Percentiles rank a stretch among this genome's conserved stretches.
phyloP scores from a whole-genome alignment of 1,284 basidiomycete genomes.

The Rhodotorula mucilaginosa region DNA sequence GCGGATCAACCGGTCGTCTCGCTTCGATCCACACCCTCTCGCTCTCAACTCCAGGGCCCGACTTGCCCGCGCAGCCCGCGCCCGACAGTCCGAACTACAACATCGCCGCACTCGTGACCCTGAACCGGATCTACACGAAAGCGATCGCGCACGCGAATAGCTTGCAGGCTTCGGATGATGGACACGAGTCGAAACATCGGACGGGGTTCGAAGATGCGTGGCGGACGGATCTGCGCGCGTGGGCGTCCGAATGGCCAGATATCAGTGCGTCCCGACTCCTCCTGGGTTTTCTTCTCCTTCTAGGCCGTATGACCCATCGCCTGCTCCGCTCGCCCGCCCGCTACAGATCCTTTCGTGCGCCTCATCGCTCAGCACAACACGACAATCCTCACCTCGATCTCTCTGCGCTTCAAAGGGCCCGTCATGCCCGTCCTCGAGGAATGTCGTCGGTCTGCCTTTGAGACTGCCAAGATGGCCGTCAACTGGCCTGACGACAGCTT shows the following conservation, averaged over 20 bases:
- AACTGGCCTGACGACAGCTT: conserved; percentile 21
- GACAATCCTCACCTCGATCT: conserved; percentile 32
- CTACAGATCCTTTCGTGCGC: conserved; percentile 13
- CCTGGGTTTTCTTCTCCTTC: too few species aligned
- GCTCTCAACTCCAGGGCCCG: conserved; percentile 10
- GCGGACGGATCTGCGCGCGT: conserved; percentile 17
- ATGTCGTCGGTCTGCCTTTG: conserved; percentile 23
- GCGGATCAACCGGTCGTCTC: conserved; percentile 32
- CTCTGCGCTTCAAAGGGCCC: conserved; percentile 31
- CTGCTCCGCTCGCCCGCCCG: not conserved
- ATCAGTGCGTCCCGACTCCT: conserved; percentile 12
- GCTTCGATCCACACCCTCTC: conserved; percentile 21
- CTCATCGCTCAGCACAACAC: conserved; percentile 30
- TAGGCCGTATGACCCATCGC: not conserved
- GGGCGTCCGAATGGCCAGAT: conserved; percentile 18
- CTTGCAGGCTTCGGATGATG: conserved; percentile 14
- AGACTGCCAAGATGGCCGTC: conserved; percentile 26
- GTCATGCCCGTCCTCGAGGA: conserved; percentile 32
- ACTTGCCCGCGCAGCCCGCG: conserved; percentile 2
- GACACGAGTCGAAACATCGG: conserved; percentile 9
- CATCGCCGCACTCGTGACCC: conserved; percentile 20
- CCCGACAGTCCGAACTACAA: conserved; percentile 20
- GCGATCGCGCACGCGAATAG: conserved; percentile 23
- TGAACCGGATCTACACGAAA: conserved; percentile 32
- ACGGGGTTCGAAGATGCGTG: conserved; percentile 24